Evolutionary conservation across 306 rosid genomes (phyloP).

Genomic region (Malus domestica): DNA sequence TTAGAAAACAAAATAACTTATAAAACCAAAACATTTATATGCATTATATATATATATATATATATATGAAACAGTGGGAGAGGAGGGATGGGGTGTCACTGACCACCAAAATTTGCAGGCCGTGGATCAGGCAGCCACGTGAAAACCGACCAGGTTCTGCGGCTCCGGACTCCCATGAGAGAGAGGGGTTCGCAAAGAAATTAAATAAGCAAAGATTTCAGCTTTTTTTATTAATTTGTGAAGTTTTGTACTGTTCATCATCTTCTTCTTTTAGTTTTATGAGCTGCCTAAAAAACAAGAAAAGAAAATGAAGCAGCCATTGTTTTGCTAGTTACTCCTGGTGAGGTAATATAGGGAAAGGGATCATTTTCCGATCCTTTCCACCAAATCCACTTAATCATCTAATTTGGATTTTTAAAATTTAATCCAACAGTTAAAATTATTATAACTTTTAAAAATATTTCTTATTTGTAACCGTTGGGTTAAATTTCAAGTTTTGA

Average conservation of each 20-base stretch:
- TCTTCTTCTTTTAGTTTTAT: background rate
- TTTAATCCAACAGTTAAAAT: accelerated
- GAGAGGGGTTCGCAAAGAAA: background rate
- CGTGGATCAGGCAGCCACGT: background rate
- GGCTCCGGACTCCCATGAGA: background rate
- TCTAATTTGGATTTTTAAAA: accelerated
- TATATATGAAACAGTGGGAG: background rate
- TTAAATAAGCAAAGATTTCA: background rate
- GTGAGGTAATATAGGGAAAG: background rate
- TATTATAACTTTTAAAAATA: too few species aligned
- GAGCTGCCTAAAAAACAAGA: too few species aligned
- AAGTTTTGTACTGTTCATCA: background rate
- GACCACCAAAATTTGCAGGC: slow-evolving; percentile 15
- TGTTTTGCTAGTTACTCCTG: background rate
- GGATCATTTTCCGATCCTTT: too few species aligned
- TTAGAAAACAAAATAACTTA: background rate
- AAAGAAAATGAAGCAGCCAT: background rate
- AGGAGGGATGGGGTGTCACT: slow-evolving; percentile 5
- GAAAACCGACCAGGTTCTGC: slow-evolving; percentile 2
- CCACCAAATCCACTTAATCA: too few species aligned
- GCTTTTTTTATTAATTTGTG: background rate
- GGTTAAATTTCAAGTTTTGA: accelerated
- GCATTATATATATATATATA: too few species aligned
- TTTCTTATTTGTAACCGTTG: accelerated
- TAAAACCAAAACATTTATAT: background rate